Percentiles rank a stretch among this genome's conserved stretches.
phyloP scores from a whole-genome alignment of 2,329 filamentous ascomycete genomes.

The Paracorniculantispora psalliotae region DNA sequence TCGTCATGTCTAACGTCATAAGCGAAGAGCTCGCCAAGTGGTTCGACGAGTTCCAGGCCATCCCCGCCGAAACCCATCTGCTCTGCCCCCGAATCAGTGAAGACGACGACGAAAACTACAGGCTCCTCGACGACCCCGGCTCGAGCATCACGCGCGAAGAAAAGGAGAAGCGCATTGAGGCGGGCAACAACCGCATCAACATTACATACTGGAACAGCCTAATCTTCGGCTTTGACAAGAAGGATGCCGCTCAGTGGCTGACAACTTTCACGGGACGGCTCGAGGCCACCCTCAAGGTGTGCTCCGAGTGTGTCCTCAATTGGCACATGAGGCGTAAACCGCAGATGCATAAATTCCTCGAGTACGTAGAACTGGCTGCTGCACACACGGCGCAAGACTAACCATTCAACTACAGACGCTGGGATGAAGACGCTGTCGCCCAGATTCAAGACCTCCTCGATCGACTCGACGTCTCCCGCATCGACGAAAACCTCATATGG shows the following conservation, averaged over 20 bases:
- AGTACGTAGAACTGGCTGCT: conserved; percentile 37
- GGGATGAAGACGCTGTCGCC: conserved; percentile 46
- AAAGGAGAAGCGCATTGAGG: conserved; percentile 49
- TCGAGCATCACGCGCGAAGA: conserved; percentile 45
- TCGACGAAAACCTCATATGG: conserved; percentile 53
- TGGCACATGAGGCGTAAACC: conserved; percentile 66
- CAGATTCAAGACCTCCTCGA: conserved; percentile 54
- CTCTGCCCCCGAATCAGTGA: conserved; percentile 62
- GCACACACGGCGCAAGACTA: conserved; percentile 19
- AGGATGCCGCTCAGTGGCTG: conserved; percentile 55
- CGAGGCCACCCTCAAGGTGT: conserved; percentile 55
- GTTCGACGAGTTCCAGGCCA: conserved; percentile 38
- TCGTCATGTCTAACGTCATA: conserved; percentile 9
- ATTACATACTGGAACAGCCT: conserved; percentile 63
- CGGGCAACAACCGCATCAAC: conserved; percentile 52
- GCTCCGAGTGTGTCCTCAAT: conserved; percentile 65
- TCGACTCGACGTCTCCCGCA: conserved; percentile 55
- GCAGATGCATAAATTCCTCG: conserved; percentile 57
- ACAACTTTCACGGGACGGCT: conserved; percentile 54
- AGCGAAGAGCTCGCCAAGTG: conserved; percentile 37
- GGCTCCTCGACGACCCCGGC: conserved; percentile 41
- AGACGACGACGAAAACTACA: conserved; percentile 60
- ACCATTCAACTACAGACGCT: conserved; percentile 26
- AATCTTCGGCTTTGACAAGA: conserved; percentile 61
- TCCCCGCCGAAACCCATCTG: conserved; percentile 53